Evolutionary conservation across 352 stramenopile species (phyloP).

Genomic region (Achlya hypogyna): DNA sequence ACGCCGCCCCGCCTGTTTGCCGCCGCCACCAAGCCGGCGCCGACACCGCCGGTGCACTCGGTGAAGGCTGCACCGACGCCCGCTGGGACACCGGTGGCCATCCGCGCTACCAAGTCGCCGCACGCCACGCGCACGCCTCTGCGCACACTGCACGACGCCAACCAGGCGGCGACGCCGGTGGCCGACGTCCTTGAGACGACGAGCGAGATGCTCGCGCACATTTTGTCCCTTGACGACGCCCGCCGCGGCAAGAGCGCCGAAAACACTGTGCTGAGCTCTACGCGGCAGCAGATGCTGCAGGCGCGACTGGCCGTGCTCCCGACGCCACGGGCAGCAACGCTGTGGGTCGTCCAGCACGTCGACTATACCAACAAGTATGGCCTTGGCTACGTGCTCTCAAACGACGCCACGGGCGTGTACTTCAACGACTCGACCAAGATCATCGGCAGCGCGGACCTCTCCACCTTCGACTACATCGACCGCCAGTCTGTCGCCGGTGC

Average conservation of each 20-base stretch:
- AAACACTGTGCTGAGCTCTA: slow-evolving; percentile 24
- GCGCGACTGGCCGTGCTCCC: slow-evolving; percentile 43
- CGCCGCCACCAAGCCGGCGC: neutral
- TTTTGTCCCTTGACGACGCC: slow-evolving; percentile 48
- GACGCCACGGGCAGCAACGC: slow-evolving; percentile 40
- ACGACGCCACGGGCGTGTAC: slow-evolving; percentile 93
- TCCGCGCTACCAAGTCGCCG: neutral
- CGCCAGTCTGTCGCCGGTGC: slow-evolving; percentile 37
- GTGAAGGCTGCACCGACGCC: too few species aligned
- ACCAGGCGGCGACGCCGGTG: neutral
- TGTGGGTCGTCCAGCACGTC: slow-evolving; percentile 96
- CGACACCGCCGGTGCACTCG: neutral
- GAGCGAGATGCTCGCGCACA: slow-evolving; percentile 42
- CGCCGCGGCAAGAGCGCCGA: slow-evolving; percentile 26
- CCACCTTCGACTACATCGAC: slow-evolving; percentile 94
- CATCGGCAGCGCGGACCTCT: slow-evolving; percentile 80
- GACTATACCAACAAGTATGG: slow-evolving; percentile 99
- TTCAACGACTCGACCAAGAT: slow-evolving; percentile 99
- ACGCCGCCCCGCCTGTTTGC: slow-evolving; percentile 33
- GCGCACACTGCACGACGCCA: neutral
- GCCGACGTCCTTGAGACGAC: slow-evolving; percentile 26
- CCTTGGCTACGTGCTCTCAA: slow-evolving; percentile 96
- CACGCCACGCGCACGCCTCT: neutral
- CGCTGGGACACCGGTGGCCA: too few species aligned
- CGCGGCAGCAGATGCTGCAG: slow-evolving; percentile 42